Evolutionary conservation across 179 eudicot species (phyloP).

Genomic region (Pouteria campechiana): DNA sequence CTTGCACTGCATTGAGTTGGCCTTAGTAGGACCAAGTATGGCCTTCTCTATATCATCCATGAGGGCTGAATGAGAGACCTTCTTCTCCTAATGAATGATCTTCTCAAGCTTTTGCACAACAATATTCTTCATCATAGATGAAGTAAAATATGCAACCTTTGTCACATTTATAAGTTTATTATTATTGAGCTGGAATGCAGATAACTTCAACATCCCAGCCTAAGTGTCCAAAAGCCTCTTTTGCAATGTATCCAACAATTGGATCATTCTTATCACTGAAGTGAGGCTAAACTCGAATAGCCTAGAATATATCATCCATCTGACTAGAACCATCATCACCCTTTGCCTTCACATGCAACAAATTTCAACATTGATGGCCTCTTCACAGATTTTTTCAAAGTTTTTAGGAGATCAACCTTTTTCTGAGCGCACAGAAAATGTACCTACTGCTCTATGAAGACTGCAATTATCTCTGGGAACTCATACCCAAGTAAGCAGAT

Average conservation of each 20-base stretch:
- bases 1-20: conserved; percentile 55
- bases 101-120: conserved; percentile 80
- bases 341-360: conserved; percentile 65
- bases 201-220: conserved; percentile 49
- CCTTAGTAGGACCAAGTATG: conserved; percentile 50
- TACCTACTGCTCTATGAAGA: conserved; percentile 56
- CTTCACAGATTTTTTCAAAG: conserved; percentile 51
- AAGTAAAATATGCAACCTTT: conserved; percentile 72
- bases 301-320: conserved; percentile 52
- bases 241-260: conserved; percentile 50
- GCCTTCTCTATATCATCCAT: conserved; percentile 88
- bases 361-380: conserved; percentile 49
- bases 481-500: conserved; percentile 88
- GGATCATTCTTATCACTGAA: conserved; percentile 19
- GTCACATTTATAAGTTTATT: conserved; percentile 50
- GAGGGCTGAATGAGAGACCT: conserved; percentile 57
- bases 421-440: conserved; percentile 81
- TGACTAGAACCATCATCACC: conserved; percentile 41
- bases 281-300: conserved; percentile 12
- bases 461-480: conserved; percentile 85
- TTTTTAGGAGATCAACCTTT: conserved; percentile 59
- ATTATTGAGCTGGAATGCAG: conserved; percentile 35
- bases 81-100: conserved; percentile 82
- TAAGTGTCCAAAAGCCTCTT: conserved; percentile 66
- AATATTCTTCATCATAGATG: conserved; percentile 64